Conservation (phyloP, 371 early-diverging fungal genomes). For the Encephalitozoon cuniculi region DNA sequence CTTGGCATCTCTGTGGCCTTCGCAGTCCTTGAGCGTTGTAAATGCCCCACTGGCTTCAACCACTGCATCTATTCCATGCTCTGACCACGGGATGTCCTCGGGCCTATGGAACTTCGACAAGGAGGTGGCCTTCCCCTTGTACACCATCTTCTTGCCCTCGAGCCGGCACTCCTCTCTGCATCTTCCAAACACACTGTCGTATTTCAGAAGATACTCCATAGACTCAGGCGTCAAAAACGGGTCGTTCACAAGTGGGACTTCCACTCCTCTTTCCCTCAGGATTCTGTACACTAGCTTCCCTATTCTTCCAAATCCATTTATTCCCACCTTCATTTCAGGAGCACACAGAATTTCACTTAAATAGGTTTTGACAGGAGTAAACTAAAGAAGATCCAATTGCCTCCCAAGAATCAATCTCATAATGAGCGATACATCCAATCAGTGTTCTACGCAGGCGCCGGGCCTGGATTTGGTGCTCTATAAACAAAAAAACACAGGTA, state of each 20-base stretch:
- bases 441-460: background rate
- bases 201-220: conserved; percentile 86
- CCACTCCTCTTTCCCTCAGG: conserved; percentile 62
- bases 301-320: conserved; percentile 92
- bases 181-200: conserved; percentile 90
- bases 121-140: conserved; percentile 70
- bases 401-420: background rate
- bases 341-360: background rate
- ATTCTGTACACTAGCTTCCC: conserved; percentile 77
- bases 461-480: too few species aligned
- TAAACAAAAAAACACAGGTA: background rate
- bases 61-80: conserved; percentile 76
- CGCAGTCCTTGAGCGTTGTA: conserved; percentile 76
- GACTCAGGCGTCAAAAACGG: conserved; percentile 86
- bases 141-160: conserved; percentile 72
- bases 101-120: conserved; percentile 68
- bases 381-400: background rate
- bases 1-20: conserved; percentile 78
- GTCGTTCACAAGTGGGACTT: conserved; percentile 90
- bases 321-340: conserved; percentile 67
- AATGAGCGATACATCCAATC: background rate
- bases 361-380: background rate
- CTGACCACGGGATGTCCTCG: conserved; percentile 78
- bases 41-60: conserved; percentile 97
- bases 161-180: conserved; percentile 69